Conservation (phyloP, 306 rosid genomes). For the Trichosanthes cucumerina region DNA sequence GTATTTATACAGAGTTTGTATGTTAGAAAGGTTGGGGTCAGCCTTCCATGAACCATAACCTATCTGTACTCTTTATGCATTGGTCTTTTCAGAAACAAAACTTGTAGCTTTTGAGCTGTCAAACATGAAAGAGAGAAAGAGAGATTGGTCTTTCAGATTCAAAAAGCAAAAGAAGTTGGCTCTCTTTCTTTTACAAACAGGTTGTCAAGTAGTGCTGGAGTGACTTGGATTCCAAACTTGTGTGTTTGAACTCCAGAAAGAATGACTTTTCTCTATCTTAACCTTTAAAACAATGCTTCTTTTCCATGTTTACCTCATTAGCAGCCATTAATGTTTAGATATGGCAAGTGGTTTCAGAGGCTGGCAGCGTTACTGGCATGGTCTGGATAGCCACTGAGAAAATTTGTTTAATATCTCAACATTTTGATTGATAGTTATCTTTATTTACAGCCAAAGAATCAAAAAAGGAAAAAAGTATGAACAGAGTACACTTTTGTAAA, state of each 20-base stretch:
- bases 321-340: background rate
- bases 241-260: background rate
- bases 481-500: background rate
- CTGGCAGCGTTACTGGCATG: background rate
- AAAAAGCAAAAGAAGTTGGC: conserved; percentile 23
- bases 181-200: conserved; percentile 27
- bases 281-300: background rate
- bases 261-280: background rate
- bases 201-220: background rate
- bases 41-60: background rate
- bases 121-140: background rate
- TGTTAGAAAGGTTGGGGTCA: background rate
- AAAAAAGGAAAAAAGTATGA: background rate
- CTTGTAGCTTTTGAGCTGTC: conserved; percentile 25
- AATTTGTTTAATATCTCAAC: background rate
- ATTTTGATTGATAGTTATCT: background rate
- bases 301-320: background rate
- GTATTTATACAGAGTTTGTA: background rate
- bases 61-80: background rate
- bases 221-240: conserved; percentile 8
- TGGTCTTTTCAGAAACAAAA: background rate
- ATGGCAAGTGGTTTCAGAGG: conserved; percentile 1
- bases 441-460: background rate
- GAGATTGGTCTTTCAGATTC: conserved; percentile 18
- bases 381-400: background rate